These are phyloP conservation scores for Penicillium angulare DNA, from an alignment of 495 filamentous ascomycete species.

Conservation along the genomic window DNA sequence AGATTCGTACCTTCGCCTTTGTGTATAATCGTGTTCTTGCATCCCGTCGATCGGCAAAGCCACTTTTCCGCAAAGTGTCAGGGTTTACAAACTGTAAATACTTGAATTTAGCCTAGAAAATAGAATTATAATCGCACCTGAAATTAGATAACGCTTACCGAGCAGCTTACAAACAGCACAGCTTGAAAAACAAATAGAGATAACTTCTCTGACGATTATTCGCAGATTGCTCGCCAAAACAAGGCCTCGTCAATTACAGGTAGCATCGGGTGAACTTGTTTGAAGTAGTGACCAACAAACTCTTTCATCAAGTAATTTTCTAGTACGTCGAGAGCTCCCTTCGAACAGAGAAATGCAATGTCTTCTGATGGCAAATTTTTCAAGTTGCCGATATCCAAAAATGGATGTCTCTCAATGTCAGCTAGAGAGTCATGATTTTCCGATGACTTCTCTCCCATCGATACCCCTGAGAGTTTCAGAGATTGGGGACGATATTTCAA, in stretches of 20 bases:
- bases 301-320: constrained; percentile 36
- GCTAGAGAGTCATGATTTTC: background rate
- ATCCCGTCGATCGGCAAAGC: constrained; percentile 40
- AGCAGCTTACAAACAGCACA: constrained; percentile 45
- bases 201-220: constrained; percentile 23
- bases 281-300: constrained; percentile 48
- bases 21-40: constrained; percentile 44
- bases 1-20: constrained; percentile 34
- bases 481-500: no score
- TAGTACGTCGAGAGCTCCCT: constrained; percentile 45
- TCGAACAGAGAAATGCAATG: constrained; percentile 39
- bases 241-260: constrained; percentile 48
- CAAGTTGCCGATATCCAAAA: constrained; percentile 35
- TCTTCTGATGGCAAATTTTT: constrained; percentile 40
- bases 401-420: constrained; percentile 29
- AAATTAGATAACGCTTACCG: constrained; percentile 27
- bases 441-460: no score
- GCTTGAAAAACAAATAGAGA: constrained; percentile 50
- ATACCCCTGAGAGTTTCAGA: no score
- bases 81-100: constrained; percentile 37
- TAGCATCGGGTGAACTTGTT: constrained; percentile 44
- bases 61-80: constrained; percentile 38
- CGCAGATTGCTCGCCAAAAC: constrained; percentile 44
- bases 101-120: background rate
- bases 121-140: background rate